Base-by-base conservation (phyloP, 768 basidiomycete species). In the Porphyrellus cyaneotinctus region DNA sequence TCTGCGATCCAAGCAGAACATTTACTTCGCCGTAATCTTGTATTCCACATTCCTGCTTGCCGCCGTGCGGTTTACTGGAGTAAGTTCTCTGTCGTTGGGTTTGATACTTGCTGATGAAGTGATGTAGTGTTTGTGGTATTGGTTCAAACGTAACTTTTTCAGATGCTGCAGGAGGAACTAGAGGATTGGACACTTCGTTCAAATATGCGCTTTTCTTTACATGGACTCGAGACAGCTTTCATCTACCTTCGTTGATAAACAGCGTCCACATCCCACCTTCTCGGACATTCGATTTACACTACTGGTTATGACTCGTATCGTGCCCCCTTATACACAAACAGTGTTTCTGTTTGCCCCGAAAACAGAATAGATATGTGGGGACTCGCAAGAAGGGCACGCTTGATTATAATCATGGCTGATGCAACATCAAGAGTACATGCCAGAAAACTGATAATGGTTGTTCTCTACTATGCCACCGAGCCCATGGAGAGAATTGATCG, bases 131-230 rank as follows among this genome's bases (percentile, higher is more conserved):
- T 64, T 92, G 59, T 89, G 65, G 68, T 92, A 91, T 74, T 88
- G 83, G 77, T 79, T 91, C 75, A 87, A 80, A 70, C 81, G 88
- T 58, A 90, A 91, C 70, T 69, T 92, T 46, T 91, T 90, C 81
- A 76, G 85, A 58, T 87, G 78, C 69, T 92, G 86, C 79, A 80
- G 90, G 61, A 80, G 77, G 63, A 88, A 85, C 64, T 91, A 71
- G 76, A 28, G 30, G 48, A 47, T 4, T 33, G 35, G 28, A 38
- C 36, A 18, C 18, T 45, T 49, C 13, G 23, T 45, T 53, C 43
- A 50, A 30, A 56, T 57, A 66, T 58, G 53, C 49, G 24, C 35
- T 52, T 51, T 54, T 49, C 30, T 56, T 61, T 49, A 42, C 52
- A 62, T 53, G 66, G 70, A 69, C 64, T 44, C 50, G 10, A 46